These are phyloP conservation scores for Penicillium freii DNA, from an alignment of 2,329 filamentous ascomycete species.

Conservation along the genomic window DNA sequence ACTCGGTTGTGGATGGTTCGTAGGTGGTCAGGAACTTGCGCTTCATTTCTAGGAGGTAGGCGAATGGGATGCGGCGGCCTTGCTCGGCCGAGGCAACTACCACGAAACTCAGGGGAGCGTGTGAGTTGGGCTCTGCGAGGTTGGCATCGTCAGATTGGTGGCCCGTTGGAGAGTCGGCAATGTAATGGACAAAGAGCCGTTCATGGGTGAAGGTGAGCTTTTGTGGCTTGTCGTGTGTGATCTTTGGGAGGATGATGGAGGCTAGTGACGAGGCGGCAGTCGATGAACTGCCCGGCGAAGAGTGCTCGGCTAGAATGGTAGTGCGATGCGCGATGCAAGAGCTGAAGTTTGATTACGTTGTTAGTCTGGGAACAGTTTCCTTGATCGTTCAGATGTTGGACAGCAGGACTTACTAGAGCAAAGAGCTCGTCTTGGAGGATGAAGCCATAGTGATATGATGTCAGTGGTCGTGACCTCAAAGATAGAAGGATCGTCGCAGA, in stretches of 20 bases:
- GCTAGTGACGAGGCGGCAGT: slow-evolving; percentile 86
- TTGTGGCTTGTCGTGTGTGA: slow-evolving; percentile 73
- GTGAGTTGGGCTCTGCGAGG: slow-evolving; percentile 52
- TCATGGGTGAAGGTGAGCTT: slow-evolving; percentile 95
- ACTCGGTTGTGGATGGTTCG: slow-evolving; percentile 66
- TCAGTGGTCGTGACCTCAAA: background rate
- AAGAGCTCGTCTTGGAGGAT: slow-evolving; percentile 66
- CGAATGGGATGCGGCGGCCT: slow-evolving; percentile 86
- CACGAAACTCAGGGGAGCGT: slow-evolving; percentile 85
- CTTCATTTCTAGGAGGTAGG: slow-evolving; percentile 87
- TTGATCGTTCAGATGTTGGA: background rate
- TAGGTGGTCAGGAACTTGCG: slow-evolving; percentile 77
- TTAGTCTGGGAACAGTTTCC: background rate
- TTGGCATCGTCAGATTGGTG: slow-evolving; percentile 40
- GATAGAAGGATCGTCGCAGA: background rate
- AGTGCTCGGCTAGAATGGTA: slow-evolving; percentile 92
- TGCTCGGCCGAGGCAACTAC: slow-evolving; percentile 79
- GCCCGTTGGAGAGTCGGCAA: slow-evolving; percentile 75
- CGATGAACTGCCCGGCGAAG: slow-evolving; percentile 75
- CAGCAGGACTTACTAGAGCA: slow-evolving; percentile 65
- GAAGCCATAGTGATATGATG: slow-evolving; percentile 59
- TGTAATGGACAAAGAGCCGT: slow-evolving; percentile 91
- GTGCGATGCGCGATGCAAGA: slow-evolving; percentile 91
- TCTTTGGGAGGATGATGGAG: slow-evolving; percentile 92
- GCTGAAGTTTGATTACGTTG: slow-evolving; percentile 48